Percentiles rank a stretch among this genome's conserved stretches.
phyloP scores from a whole-genome alignment of 768 basidiomycete genomes.

The Tulasnella sp. region DNA sequence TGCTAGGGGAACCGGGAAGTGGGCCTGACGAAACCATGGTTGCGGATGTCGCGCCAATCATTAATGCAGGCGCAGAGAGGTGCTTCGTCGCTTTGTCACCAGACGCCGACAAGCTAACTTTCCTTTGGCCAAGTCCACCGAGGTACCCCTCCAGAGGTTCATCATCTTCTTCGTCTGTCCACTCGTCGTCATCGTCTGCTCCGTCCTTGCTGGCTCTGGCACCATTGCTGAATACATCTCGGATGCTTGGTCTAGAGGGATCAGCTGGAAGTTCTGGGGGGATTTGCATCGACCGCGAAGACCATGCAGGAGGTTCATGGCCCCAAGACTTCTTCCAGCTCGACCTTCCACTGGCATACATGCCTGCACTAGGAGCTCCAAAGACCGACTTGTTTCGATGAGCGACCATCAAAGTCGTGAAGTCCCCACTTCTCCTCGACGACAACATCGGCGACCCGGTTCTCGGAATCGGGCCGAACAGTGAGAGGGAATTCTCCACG shows the following conservation, averaged over 20 bases:
- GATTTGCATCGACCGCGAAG: constrained; percentile 48
- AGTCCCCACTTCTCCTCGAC: constrained; percentile 1
- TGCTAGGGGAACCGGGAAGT: constrained; percentile 20
- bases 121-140: constrained; percentile 63
- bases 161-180: constrained; percentile 85
- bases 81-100: constrained; percentile 20
- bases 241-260: constrained; percentile 43
- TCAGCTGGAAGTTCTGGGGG: constrained; percentile 69
- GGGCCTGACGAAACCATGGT: constrained; percentile 38
- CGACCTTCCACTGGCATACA: constrained; percentile 40
- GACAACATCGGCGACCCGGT: constrained; percentile 31
- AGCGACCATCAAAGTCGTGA: constrained; percentile 61
- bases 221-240: constrained; percentile 66
- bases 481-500: constrained; percentile 45
- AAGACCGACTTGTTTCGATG: constrained; percentile 72
- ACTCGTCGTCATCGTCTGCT: constrained; percentile 39
- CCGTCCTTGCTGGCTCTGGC: constrained; percentile 59
- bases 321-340: constrained; percentile 92
- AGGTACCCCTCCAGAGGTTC: constrained; percentile 46
- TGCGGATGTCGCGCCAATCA: constrained; percentile 21
- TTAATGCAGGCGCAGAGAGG: constrained; percentile 21
- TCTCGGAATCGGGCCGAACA: constrained; percentile 42
- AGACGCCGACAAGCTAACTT: constrained; percentile 30
- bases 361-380: constrained; percentile 25
- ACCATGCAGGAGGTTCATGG: constrained; percentile 78